Evolutionary conservation across 306 rosid species (phyloP).

Genomic region (Vicia villosa): DNA sequence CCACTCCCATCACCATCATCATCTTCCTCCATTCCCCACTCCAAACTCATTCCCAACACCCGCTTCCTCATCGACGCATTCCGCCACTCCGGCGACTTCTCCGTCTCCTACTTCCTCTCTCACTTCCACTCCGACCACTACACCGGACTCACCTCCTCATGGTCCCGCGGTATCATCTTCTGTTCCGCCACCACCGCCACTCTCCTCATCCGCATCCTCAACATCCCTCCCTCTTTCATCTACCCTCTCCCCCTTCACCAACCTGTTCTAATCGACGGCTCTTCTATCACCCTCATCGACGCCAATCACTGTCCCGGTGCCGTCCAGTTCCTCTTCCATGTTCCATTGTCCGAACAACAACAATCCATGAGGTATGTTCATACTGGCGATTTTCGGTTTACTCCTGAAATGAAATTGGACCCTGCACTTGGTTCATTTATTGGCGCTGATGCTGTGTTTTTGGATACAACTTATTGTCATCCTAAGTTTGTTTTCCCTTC

Average conservation of each 20-base stretch:
- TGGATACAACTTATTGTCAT: constrained; percentile 84
- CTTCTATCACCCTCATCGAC: constrained; percentile 56
- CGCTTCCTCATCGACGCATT: constrained; percentile 85
- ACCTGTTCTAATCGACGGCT: constrained; percentile 54
- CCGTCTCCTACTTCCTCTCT: constrained; percentile 83
- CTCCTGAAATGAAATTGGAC: constrained; percentile 47
- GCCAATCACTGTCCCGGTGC: constrained; percentile 96
- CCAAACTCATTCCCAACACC: constrained; percentile 78
- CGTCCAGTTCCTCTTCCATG: constrained; percentile 71
- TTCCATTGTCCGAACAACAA: not conserved
- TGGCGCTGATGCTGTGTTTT: constrained; percentile 74
- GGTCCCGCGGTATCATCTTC: constrained; percentile 75
- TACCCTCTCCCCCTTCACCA: constrained; percentile 54
- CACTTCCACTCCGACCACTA: constrained; percentile 97
- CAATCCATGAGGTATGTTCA: constrained; percentile 61
- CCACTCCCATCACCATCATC: not conserved
- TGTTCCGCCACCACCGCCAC: constrained; percentile 67
- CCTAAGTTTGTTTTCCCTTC: constrained; percentile 80
- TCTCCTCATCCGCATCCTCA: constrained; percentile 58
- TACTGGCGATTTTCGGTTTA: constrained; percentile 87
- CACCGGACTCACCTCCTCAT: constrained; percentile 63
- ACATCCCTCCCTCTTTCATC: constrained; percentile 51
- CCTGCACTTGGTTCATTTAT: constrained; percentile 46
- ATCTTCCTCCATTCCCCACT: constrained; percentile 52
- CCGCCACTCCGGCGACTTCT: constrained; percentile 58